Evolutionary conservation across 768 basidiomycete genomes (phyloP).

Genomic region (Lyophyllum decastes): DNA sequence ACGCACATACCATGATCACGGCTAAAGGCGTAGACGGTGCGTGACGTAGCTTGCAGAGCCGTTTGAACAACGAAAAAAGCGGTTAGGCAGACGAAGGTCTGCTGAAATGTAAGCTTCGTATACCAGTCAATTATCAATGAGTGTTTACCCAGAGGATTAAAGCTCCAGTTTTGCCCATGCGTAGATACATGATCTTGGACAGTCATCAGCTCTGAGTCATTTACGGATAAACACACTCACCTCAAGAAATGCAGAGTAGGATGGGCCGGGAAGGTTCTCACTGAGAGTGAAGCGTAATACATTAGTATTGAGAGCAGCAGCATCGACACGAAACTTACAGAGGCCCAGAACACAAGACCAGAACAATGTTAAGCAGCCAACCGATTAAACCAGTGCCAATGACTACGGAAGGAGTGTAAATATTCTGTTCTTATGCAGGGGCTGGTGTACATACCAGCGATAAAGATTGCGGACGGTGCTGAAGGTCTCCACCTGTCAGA

Average conservation of each 20-base stretch:
- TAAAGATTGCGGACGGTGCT: slow-evolving; percentile 31
- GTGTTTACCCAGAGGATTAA: slow-evolving; percentile 72
- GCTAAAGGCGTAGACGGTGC: slow-evolving; percentile 84
- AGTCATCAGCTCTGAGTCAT: neutral
- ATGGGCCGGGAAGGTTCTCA: slow-evolving; percentile 65
- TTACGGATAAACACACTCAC: slow-evolving; percentile 24
- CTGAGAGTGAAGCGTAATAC: slow-evolving; percentile 29
- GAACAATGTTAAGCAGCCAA: slow-evolving; percentile 85
- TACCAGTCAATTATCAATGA: neutral
- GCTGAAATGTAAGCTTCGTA: neutral
- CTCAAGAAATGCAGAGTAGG: slow-evolving; percentile 74
- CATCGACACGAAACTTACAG: slow-evolving; percentile 42
- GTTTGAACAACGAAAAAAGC: slow-evolving; percentile 87
- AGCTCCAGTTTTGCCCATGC: slow-evolving; percentile 77
- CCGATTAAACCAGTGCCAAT: slow-evolving; percentile 77
- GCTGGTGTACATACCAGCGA: slow-evolving; percentile 17
- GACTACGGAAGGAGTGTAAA: slow-evolving; percentile 36
- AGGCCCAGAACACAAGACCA: slow-evolving; percentile 82
- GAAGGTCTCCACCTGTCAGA: slow-evolving; percentile 2
- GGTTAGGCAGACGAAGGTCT: slow-evolving; percentile 79
- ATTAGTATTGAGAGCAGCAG: neutral
- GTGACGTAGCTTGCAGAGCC: slow-evolving; percentile 79
- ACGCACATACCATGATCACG: slow-evolving; percentile 62
- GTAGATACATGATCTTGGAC: slow-evolving; percentile 67
- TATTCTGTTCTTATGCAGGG: neutral